phyloP scores from a whole-genome alignment of 768 basidiomycete species.

The Termitomyces sp. region DNA sequence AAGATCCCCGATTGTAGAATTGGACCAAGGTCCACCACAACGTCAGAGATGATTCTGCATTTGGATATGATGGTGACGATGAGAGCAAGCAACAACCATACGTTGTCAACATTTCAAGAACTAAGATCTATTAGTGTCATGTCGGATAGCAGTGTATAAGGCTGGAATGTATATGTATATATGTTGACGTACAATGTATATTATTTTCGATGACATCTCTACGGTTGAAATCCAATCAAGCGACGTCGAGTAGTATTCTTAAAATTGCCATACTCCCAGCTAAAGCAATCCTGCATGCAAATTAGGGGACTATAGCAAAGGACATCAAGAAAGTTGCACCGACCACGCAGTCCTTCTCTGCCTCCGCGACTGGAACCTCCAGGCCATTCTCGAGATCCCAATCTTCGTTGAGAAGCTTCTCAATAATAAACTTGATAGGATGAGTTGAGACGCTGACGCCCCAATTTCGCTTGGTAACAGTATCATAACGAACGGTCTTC shows the following conservation, averaged over 20 bases:
- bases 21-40: too few relatives aligned
- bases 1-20: slow-evolving; percentile 17
- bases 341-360: slow-evolving; percentile 64
- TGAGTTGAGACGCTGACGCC: slow-evolving; percentile 69
- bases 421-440: slow-evolving; percentile 62
- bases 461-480: slow-evolving; percentile 78
- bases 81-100: slow-evolving; percentile 7
- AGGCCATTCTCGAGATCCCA: slow-evolving; percentile 27
- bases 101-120: background rate
- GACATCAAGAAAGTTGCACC: background rate
- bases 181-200: background rate
- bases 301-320: background rate
- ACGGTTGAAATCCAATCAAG: background rate
- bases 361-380: slow-evolving; percentile 41
- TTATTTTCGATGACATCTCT: background rate
- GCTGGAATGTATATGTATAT: background rate
- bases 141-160: background rate
- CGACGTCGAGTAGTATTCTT: slow-evolving; percentile 17
- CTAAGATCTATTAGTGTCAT: background rate
- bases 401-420: slow-evolving; percentile 34
- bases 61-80: slow-evolving; percentile 13
- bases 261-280: slow-evolving; percentile 58
- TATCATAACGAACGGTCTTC: slow-evolving; percentile 78
- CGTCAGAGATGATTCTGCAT: slow-evolving; percentile 8
- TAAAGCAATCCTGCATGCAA: slow-evolving; percentile 56